These are phyloP conservation scores for Groenewaldozyma salmanticensis DNA, from an alignment of 805 yeast genomes.

Conservation along the genomic window DNA sequence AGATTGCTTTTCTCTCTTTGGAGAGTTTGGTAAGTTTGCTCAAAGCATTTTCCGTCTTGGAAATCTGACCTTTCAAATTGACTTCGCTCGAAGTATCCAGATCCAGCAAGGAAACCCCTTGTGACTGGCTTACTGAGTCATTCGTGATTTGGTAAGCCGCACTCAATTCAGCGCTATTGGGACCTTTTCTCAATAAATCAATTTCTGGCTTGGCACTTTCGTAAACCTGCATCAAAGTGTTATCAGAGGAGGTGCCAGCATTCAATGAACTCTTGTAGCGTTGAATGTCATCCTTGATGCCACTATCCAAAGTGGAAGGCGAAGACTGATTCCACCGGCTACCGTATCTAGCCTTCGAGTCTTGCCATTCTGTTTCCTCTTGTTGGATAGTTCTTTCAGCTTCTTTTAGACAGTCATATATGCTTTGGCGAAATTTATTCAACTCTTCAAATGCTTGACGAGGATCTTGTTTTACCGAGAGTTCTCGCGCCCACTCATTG, in stretches of 20 bases:
- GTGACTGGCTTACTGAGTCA: neutral
- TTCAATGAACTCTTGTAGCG: conserved; percentile 27
- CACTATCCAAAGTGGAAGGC: conserved; percentile 22
- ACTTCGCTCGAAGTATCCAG: conserved; percentile 43
- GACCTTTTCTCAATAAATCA: conserved; percentile 36
- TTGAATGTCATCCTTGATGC: conserved; percentile 21
- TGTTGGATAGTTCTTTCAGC: conserved; percentile 19
- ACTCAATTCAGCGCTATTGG: conserved; percentile 32
- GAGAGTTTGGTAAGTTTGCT: conserved; percentile 54
- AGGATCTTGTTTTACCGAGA: conserved; percentile 7
- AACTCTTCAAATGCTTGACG: conserved; percentile 13
- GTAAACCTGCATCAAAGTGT: conserved; percentile 46
- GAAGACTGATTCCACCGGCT: conserved; percentile 33
- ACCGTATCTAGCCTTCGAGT: conserved; percentile 30
- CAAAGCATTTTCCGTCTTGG: conserved; percentile 44
- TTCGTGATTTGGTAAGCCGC: conserved; percentile 17
- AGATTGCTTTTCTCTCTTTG: conserved; percentile 50
- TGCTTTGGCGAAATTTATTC: conserved; percentile 18
- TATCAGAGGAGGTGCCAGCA: conserved; percentile 37
- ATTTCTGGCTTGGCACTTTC: conserved; percentile 36
- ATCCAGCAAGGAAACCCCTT: conserved; percentile 45
- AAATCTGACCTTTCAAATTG: conserved; percentile 32
- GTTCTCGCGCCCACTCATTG: conserved; percentile 24
- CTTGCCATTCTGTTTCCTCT: conserved; percentile 30
- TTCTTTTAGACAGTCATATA: conserved; percentile 22